phyloP scores from a whole-genome alignment of 2,329 filamentous ascomycete genomes.

The Aureobasidium mangrovei region DNA sequence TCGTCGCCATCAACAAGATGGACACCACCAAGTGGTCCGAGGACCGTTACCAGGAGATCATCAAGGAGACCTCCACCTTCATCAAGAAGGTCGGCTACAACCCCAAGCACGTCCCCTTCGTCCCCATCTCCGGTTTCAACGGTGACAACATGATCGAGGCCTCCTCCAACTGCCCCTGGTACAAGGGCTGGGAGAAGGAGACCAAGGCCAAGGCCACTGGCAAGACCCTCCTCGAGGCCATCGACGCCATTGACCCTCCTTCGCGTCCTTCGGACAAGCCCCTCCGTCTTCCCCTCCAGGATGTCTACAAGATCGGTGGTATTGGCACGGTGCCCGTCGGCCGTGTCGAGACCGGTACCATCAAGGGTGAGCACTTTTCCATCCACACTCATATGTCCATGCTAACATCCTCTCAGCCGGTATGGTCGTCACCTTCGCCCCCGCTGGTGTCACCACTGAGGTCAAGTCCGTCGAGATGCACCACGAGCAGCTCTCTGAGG shows the following conservation, averaged over 20 bases:
- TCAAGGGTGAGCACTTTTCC: constrained; percentile 50
- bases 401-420: constrained; percentile 26
- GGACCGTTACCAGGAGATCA: constrained; percentile 94
- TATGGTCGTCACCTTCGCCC: constrained; percentile 97
- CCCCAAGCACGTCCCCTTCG: constrained; percentile 97
- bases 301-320: constrained; percentile 99
- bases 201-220: constrained; percentile 79
- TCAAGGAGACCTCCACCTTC: constrained; percentile 99
- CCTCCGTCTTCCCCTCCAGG: constrained; percentile 99
- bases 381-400: no score
- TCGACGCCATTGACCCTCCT: constrained; percentile 89
- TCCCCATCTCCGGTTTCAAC: constrained; percentile 99
- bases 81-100: constrained; percentile 99
- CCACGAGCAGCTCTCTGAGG: constrained; percentile 96
- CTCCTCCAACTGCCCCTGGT: constrained; percentile 96
- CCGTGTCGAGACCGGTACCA: constrained; percentile 99
- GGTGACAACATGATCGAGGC: constrained; percentile 97
- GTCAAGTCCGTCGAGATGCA: constrained; percentile 99
- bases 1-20: constrained; percentile 99
- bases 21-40: constrained; percentile 98
- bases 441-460: constrained; percentile 99
- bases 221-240: constrained; percentile 99
- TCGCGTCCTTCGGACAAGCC: constrained; percentile 96
- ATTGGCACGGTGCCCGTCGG: constrained; percentile 99
- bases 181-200: constrained; percentile 99